A percentile compares a stretch with the other conserved stretches of the same genome.
Conservation (phyloP, 306 rosid species). For the Castanea sativa region DNA sequence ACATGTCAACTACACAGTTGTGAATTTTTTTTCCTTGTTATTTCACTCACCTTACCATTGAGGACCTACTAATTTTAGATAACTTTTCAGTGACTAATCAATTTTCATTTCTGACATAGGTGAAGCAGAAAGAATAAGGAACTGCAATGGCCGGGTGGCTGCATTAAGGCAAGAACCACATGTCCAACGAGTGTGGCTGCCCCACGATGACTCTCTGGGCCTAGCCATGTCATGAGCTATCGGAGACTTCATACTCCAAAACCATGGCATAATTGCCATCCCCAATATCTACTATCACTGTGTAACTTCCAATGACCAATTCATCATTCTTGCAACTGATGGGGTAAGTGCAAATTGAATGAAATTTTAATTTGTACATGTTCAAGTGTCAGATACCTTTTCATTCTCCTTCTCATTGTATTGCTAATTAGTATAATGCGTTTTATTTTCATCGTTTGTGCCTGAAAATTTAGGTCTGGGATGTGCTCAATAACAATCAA, state of each 20-base stretch:
- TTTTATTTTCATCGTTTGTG: background rate
- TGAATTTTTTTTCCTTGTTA: background rate
- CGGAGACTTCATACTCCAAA: slow-evolving; percentile 71
- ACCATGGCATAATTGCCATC: slow-evolving; percentile 58
- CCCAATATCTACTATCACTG: slow-evolving; percentile 52
- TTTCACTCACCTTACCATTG: background rate
- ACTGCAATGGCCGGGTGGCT: slow-evolving; percentile 53
- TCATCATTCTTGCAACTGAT: slow-evolving; percentile 60
- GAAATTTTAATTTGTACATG: background rate
- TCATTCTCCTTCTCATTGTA: background rate
- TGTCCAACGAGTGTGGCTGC: slow-evolving; percentile 67
- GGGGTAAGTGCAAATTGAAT: background rate
- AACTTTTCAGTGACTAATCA: background rate
- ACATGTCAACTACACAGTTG: too few relatives aligned
- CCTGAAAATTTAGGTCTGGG: slow-evolving; percentile 55
- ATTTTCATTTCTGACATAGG: slow-evolving; percentile 26
- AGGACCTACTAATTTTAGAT: background rate
- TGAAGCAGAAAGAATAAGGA: slow-evolving; percentile 60
- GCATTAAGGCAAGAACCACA: slow-evolving; percentile 59
- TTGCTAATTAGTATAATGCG: background rate
- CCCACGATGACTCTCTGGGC: slow-evolving; percentile 49
- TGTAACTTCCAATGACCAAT: slow-evolving; percentile 46
- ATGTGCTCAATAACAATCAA: slow-evolving; percentile 59
- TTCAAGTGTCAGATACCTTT: slow-evolving; percentile 39
- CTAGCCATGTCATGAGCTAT: slow-evolving; percentile 85